Base-by-base conservation (phyloP, 495 filamentous ascomycete species). In the Aspergillus panamensis region DNA sequence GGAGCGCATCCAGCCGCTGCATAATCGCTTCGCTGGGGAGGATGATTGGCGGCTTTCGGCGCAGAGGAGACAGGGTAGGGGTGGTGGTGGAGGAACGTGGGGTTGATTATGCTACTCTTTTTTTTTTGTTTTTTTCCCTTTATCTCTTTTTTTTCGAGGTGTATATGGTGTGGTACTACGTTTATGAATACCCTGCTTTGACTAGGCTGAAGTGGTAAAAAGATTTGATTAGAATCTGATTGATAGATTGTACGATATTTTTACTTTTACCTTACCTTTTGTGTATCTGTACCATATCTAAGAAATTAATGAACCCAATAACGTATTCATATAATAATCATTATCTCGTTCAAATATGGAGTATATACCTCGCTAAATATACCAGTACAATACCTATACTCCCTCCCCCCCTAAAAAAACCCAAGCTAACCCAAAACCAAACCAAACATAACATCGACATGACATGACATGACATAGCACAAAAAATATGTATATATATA, bases 81-180 rank as follows among this genome's bases (percentile, higher is more conserved):
- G 91, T 68, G 94, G 93, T 53, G 94, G 94, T 53, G 91, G 90
- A 64, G 92, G 92, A 58, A 98, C 94, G 25, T 98, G 94, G 94
- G 94, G 94, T 68, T 98, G 59, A 74, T 64, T 55, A 64, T 33
- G 54, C 48, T 56, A 16, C 50, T 43, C 13, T 53, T 52, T 37
- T 40, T 3, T 60, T 25, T 45, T 53, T 33, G 13, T 9, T 48
- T 30, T 29, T 53, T 45, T 20, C 13, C 17, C 40, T 44, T 44
- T 19, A 12, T n/a, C 16, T 43, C 40, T n/a, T 8, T 19, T 14
- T 17, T 44, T 17, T 17, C 3, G 0, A 19, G 40, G 40, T 44
- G 40, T 44, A 44, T 44, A 44, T 44, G 40, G 40, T 44, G n/a
- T n/a, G 37, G 3, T 40, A 14, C 37, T 14, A 14, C 6, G 12